Base-by-base conservation (phyloP, 139 green algal genomes). In the Chlorella sorokiniana region DNA sequence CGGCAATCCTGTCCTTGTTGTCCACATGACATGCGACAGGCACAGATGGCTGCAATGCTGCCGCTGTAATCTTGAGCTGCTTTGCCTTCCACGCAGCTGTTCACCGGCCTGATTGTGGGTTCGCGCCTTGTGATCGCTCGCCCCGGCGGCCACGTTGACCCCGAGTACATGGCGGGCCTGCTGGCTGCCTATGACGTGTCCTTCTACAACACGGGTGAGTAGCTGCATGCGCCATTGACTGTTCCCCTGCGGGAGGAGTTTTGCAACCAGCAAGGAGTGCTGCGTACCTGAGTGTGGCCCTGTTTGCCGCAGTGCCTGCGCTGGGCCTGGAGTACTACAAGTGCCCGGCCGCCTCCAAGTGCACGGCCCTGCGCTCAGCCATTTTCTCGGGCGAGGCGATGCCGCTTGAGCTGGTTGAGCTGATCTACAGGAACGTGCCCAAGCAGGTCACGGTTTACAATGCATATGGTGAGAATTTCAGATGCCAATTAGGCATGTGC, bases 61-160 rank as follows among this genome's bases (percentile, higher is more conserved):
- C n/a, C n/a, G n/a, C n/a, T n/a, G n/a, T n/a, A n/a, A n/a, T n/a
- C n/a, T n/a, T n/a, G n/a, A n/a, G n/a, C n/a, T n/a, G n/a, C 11
- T 16, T 16, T 16, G 11, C 14, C 48, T 56, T 16, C 48, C 48
- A 25, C 48, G 48, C 48, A 56, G 48, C 48, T 56, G 48, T 56
- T 56, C 48, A 56, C 48, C 48, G 48, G 48, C 48, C 48, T 56
- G 48, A 56, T 54, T 37, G 22, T 56, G 8, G 82, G 82, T 4
- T 80, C 61, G 18, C 16, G 40, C 25, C 40, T 85, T 20, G 76
- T 86, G 9, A 63, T 88, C 25, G 69, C 87, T 11, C 29, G 52
- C 5, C 68, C 81, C 2, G 84, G 76, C 16, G 82, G 67, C 25
- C 83, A 89, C 65, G 33, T 80, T 2, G 84, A 91, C 52, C 54